Evolutionary conservation across 768 basidiomycete species (phyloP).

Genomic region (Boletales sp.): DNA sequence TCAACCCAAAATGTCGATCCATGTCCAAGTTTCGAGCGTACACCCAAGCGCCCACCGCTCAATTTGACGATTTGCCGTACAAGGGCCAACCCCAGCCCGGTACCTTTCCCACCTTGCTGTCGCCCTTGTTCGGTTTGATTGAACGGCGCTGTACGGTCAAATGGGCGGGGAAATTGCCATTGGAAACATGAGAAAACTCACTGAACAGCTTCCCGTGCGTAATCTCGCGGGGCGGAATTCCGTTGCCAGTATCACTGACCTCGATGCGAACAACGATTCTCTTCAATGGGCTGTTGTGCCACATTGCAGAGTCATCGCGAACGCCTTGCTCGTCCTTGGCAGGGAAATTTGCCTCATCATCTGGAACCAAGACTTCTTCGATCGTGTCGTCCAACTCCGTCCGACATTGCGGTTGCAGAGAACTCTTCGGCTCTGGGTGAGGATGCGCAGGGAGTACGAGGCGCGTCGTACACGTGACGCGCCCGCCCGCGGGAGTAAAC

Average conservation of each 20-base stretch:
- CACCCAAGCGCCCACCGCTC: constrained; percentile 69
- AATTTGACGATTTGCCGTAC: constrained; percentile 78
- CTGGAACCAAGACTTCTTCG: constrained; percentile 28
- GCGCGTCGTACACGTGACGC: constrained; percentile 63
- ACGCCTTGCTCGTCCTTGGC: background rate
- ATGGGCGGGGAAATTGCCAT: constrained; percentile 4
- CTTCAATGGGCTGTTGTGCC: constrained; percentile 37
- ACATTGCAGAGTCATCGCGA: background rate
- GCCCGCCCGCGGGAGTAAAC: constrained; percentile 70
- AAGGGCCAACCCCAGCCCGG: constrained; percentile 72
- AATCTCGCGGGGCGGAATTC: constrained; percentile 64
- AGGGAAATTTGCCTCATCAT: constrained; percentile 32
- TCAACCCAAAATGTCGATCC: constrained; percentile 93
- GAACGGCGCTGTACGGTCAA: constrained; percentile 50
- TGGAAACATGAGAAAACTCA: constrained; percentile 32
- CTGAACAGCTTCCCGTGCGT: constrained; percentile 68
- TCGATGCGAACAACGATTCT: constrained; percentile 82
- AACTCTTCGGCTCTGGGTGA: constrained; percentile 10
- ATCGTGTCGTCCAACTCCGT: constrained; percentile 10
- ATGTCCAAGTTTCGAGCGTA: constrained; percentile 55
- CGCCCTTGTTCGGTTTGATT: constrained; percentile 77
- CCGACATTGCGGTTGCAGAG: background rate
- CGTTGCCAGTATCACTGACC: constrained; percentile 72
- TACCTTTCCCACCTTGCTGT: constrained; percentile 70
- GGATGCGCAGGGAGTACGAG: constrained; percentile 40